Evolutionary conservation across 2,329 filamentous ascomycete genomes (phyloP), one percentile per base, ranked within the genome.

Genomic region (Bretziella fagacearum): DNA sequence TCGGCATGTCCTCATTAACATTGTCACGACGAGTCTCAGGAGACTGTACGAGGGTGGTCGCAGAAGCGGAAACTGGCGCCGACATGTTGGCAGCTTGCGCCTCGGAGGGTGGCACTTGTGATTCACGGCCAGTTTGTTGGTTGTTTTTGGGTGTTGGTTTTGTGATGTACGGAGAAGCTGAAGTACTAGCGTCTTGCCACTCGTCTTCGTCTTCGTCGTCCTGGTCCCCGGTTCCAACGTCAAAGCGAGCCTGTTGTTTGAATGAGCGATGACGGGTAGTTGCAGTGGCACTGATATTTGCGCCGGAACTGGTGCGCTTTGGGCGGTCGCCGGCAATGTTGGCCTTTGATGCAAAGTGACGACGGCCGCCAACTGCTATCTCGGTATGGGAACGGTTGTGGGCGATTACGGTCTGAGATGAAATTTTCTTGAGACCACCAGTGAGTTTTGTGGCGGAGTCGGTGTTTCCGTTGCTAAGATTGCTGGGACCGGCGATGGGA

Each of bases 121-220:
- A 17, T 22, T 35, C 27, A 18, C 23, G 36, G 3, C 17, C 17
- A 10, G 48, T 23, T 26, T 35, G 10, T 8, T 37, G 33, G n/a
- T 37, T 26, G 29, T 8, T 44, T 15, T 30, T 10, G 7, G 36
- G 46, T 25, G 44, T 13, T 35, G 52, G 23, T 23, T 52, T 46
- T 11, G 60, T 41, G 18, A 51, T 51, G 52, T 74, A 70, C 3
- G 75, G 75, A 8, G 74, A 78, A 44, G 74, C 75, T 48, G 73
- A 77, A 40, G 67, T 68, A 59, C 74, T 79, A 50, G 75, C 74
- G 60, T 81, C 77, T 35, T 79, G 73, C 77, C 77, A 80, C 62
- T 75, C 75, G 65, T 76, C 73, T 45, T 73, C 69, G 32, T 58
- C 59, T 35, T 60, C 60, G 5, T 59, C 59, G 41, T 63, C 64